These are phyloP conservation scores for Brassica incana DNA, from an alignment of 345 rosid genomes.

Conservation along the genomic window DNA sequence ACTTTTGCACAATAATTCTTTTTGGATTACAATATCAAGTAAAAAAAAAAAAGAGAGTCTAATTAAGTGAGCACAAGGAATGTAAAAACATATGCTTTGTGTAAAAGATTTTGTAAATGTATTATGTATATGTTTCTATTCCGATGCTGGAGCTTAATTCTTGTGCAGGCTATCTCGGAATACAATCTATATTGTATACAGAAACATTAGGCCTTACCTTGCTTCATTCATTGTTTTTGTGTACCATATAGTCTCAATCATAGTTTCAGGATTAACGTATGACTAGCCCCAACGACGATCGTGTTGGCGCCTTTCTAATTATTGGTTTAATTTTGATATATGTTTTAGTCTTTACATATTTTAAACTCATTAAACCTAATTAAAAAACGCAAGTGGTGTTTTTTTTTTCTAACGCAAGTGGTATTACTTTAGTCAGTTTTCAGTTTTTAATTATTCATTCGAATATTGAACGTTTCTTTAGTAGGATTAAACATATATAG, in stretches of 20 bases:
- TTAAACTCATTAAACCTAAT: background rate
- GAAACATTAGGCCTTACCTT: background rate
- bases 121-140: background rate
- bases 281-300: background rate
- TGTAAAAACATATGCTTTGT: background rate
- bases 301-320: background rate
- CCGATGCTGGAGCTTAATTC: background rate
- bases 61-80: constrained; percentile 1
- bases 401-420: background rate
- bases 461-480: constrained; percentile 3
- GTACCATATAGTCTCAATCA: background rate
- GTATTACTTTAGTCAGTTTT: background rate
- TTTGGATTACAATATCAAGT: constrained; percentile 1
- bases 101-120: background rate
- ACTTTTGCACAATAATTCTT: background rate
- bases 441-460: background rate
- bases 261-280: background rate
- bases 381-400: background rate
- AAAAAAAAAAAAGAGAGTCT: background rate
- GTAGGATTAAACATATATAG: background rate
- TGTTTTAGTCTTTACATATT: background rate
- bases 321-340: background rate
- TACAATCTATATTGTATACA: background rate
- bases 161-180: background rate
- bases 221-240: background rate